These are phyloP conservation scores for Zarea fungicola DNA, from an alignment of 2,329 filamentous ascomycete genomes.

Conservation along the genomic window DNA sequence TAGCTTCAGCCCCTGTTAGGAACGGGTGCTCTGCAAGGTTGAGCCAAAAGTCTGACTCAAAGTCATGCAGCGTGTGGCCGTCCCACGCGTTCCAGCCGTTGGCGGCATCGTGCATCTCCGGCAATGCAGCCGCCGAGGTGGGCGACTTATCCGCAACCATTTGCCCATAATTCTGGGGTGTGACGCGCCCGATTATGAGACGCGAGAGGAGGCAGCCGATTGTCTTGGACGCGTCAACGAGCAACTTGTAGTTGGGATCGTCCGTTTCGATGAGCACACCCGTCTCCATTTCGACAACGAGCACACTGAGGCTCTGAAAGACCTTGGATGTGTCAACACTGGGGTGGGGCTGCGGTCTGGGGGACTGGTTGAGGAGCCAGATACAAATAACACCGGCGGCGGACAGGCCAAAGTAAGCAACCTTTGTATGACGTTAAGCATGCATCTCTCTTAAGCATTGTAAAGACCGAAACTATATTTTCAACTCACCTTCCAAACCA, in stretches of 20 bases:
- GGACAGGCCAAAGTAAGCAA: constrained; percentile 18
- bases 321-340: constrained; percentile 10
- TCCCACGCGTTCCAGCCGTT: constrained; percentile 11
- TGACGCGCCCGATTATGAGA: constrained; percentile 6
- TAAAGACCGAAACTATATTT: too few species aligned
- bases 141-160: not conserved
- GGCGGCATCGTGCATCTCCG: not conserved
- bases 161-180: not conserved
- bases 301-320: constrained; percentile 16
- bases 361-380: constrained; percentile 13
- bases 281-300: constrained; percentile 17
- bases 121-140: not conserved
- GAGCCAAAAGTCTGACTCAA: constrained; percentile 13
- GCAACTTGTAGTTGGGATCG: constrained; percentile 19
- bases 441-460: too few species aligned
- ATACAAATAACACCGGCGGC: constrained; percentile 18
- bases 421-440: too few species aligned
- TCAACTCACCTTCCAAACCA: constrained; percentile 14
- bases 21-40: constrained; percentile 12
- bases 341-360: constrained; percentile 8
- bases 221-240: constrained; percentile 17
- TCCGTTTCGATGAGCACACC: constrained; percentile 16
- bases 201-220: constrained; percentile 14
- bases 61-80: constrained; percentile 9
- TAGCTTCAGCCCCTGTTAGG: not conserved